Percentiles rank a stretch among this genome's conserved stretches.
phyloP scores from a whole-genome alignment of 768 basidiomycete genomes.

The Collybiopsis confluens region DNA sequence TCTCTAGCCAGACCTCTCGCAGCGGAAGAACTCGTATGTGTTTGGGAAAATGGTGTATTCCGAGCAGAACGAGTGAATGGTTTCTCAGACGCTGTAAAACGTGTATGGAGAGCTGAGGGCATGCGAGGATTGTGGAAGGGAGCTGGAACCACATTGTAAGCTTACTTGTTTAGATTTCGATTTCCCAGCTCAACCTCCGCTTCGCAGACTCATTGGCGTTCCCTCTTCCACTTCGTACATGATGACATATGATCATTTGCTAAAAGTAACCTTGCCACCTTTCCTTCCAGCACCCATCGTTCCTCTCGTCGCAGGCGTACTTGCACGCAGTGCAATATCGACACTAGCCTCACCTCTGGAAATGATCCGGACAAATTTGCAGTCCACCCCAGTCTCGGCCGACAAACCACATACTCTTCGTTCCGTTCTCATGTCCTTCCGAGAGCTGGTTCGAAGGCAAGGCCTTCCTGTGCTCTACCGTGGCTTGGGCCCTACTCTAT shows the following conservation, averaged over 20 bases:
- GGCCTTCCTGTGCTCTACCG: constrained; percentile 81
- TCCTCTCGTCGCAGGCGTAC: constrained; percentile 78
- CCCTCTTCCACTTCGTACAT: constrained; percentile 93
- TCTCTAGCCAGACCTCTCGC: constrained; percentile 57
- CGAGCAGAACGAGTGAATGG: constrained; percentile 74
- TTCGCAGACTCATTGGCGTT: constrained; percentile 75
- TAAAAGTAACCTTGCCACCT: constrained; percentile 57
- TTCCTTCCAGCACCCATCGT: constrained; percentile 51
- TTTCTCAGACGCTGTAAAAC: constrained; percentile 78
- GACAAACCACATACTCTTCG: constrained; percentile 71
- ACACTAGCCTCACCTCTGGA: constrained; percentile 84
- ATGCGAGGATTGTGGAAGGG: constrained; percentile 92
- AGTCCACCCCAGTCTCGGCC: constrained; percentile 75
- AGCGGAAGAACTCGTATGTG: constrained; percentile 65
- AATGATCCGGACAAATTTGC: constrained; percentile 88
- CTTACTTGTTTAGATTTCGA: constrained; percentile 9
- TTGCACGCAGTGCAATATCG: constrained; percentile 78
- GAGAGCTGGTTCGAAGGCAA: constrained; percentile 50
- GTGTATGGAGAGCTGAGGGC: constrained; percentile 81
- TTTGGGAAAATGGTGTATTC: constrained; percentile 73
- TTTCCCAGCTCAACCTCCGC: neutral
- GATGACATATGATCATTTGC: constrained; percentile 89
- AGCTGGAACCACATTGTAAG: constrained; percentile 84
- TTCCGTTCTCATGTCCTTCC: constrained; percentile 66
- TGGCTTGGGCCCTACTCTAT: constrained; percentile 87